Conservation (phyloP, 2,329 filamentous ascomycete genomes). For the Fusarium sp. region DNA sequence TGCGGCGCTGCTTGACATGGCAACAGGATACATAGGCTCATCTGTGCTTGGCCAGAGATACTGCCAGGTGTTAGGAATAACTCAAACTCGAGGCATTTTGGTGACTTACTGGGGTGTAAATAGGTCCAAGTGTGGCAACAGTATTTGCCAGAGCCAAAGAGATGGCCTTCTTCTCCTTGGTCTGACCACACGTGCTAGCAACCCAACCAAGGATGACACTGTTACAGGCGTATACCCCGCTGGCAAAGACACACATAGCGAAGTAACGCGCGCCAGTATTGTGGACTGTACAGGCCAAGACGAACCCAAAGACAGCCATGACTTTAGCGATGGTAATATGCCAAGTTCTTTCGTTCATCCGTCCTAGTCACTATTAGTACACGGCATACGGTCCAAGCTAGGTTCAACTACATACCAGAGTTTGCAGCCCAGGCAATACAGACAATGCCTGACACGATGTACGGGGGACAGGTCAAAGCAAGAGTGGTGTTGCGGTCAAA, state of each 20-base stretch:
- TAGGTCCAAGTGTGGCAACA: slow-evolving; percentile 36
- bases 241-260: slow-evolving; percentile 57
- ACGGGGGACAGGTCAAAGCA: slow-evolving; percentile 65
- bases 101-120: slow-evolving; percentile 45
- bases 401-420: not conserved
- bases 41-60: slow-evolving; percentile 40
- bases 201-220: slow-evolving; percentile 62
- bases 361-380: slow-evolving; percentile 42
- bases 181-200: slow-evolving; percentile 58
- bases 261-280: slow-evolving; percentile 39
- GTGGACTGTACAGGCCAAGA: slow-evolving; percentile 45
- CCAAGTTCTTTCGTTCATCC: slow-evolving; percentile 61
- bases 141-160: slow-evolving; percentile 54
- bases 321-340: slow-evolving; percentile 61
- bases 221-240: slow-evolving; percentile 58
- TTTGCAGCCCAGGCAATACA: slow-evolving; percentile 41
- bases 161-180: slow-evolving; percentile 63
- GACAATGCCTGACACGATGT: slow-evolving; percentile 57
- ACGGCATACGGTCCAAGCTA: accelerated
- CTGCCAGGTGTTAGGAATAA: not conserved
- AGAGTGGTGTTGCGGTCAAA: slow-evolving; percentile 64
- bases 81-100: accelerated
- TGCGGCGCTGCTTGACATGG: slow-evolving; percentile 40
- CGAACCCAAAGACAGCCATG: slow-evolving; percentile 52
- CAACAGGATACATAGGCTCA: slow-evolving; percentile 23